A percentile compares a stretch with the other conserved stretches of the same genome.
phyloP scores from a whole-genome alignment of 495 filamentous ascomycete species.

The Neurospora sp. region DNA sequence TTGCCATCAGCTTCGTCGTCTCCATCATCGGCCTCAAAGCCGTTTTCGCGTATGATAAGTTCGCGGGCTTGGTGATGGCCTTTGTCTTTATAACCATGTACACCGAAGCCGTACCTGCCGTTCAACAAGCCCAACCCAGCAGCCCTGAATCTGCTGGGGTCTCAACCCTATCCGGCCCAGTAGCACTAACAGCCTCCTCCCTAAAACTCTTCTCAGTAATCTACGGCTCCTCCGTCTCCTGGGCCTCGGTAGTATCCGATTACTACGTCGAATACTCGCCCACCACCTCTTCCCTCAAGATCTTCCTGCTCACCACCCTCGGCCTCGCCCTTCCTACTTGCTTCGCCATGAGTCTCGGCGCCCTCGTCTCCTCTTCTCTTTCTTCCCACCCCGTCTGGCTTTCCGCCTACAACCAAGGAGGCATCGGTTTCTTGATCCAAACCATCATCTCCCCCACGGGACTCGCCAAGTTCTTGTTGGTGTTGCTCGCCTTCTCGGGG shows the following conservation, averaged over 20 bases:
- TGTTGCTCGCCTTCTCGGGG: constrained; percentile 43
- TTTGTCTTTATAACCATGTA: constrained; percentile 50
- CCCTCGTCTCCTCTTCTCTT: constrained; percentile 43
- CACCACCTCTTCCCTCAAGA: constrained; percentile 37
- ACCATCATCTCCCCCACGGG: constrained; percentile 43
- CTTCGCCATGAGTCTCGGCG: constrained; percentile 46
- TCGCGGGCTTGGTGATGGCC: constrained; percentile 41
- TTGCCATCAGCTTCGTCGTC: constrained; percentile 31
- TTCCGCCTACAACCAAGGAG: constrained; percentile 35
- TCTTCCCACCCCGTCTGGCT: constrained; percentile 36
- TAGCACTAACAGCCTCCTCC: constrained; percentile 34
- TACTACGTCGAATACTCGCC: constrained; percentile 55
- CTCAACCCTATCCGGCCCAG: constrained; percentile 24
- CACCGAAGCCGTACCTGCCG: constrained; percentile 7
- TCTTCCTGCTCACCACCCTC: constrained; percentile 41
- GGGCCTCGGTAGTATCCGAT: constrained; percentile 51
- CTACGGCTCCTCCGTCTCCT: constrained; percentile 49
- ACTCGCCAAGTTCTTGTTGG: constrained; percentile 50
- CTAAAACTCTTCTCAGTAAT: constrained; percentile 45
- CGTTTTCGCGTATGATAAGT: constrained; percentile 32
- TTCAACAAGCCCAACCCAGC: background rate
- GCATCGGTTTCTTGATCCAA: constrained; percentile 50
- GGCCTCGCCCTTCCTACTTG: constrained; percentile 44
- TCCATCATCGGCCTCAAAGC: constrained; percentile 38
- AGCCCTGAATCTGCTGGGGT: background rate